Evolutionary conservation across 805 yeast species (phyloP).

Genomic region (Saccharomyces kudriavzevii): DNA sequence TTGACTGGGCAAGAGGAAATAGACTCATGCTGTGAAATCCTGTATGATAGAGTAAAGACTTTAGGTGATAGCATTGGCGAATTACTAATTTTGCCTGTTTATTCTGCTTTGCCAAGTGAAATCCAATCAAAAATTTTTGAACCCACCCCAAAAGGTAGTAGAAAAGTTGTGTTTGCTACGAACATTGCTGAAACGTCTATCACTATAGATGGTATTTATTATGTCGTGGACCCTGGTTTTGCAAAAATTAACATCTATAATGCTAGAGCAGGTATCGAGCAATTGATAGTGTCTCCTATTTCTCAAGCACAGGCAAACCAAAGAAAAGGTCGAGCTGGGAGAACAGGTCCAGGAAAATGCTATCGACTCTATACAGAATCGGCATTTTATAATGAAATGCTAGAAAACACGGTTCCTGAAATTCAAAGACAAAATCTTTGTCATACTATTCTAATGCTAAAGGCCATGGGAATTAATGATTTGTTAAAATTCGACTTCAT

Average conservation of each 20-base stretch:
- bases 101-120: constrained; percentile 86
- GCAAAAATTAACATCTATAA: constrained; percentile 86
- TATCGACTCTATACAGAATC: constrained; percentile 82
- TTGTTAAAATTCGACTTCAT: constrained; percentile 75
- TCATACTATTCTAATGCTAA: constrained; percentile 72
- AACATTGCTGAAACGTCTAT: constrained; percentile 96
- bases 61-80: constrained; percentile 59
- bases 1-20: constrained; percentile 93
- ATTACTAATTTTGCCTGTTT: constrained; percentile 74
- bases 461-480: constrained; percentile 86
- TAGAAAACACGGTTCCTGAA: constrained; percentile 78
- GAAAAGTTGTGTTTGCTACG: constrained; percentile 91
- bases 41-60: constrained; percentile 56
- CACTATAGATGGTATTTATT: constrained; percentile 88
- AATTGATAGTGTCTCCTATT: constrained; percentile 72
- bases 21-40: constrained; percentile 74
- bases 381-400: constrained; percentile 71
- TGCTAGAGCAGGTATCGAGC: constrained; percentile 85
- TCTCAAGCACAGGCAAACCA: constrained; percentile 95
- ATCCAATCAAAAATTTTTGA: constrained; percentile 84
- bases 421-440: constrained; percentile 83
- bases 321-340: constrained; percentile 94
- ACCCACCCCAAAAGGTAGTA: constrained; percentile 70
- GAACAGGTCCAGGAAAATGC: constrained; percentile 94
- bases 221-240: constrained; percentile 91